Base-by-base conservation (phyloP, 108 stramenopile species). In the Seminavis robusta region DNA sequence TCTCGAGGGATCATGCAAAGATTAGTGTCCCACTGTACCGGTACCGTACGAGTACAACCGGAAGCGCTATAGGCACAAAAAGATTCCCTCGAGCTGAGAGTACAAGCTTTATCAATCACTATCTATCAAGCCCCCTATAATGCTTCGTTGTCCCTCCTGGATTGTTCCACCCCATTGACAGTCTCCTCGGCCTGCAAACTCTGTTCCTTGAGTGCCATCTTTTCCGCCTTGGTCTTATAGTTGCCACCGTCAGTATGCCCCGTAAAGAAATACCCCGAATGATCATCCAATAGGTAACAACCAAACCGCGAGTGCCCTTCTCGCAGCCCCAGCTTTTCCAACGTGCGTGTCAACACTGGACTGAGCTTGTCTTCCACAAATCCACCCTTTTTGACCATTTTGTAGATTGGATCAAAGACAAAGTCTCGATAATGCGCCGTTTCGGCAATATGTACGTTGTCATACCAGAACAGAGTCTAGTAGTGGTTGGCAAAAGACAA, bases 381-480 rank as follows among this genome's bases (percentile, higher is more conserved):
- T 13, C 92, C 92, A 15, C 92, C 92, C 24, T 69, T 47, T 0
- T 74, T 80, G 9, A 94, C 92, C 80, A 90, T 86, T 57, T 74
- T 83, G 56, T 71, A 81, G 8, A 52, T 33, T 3, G 82, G 83
- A 56, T 92, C 57, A 42, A 86, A 94, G 5, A 94, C 65, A 41
- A 84, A 94, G 59, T 94, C 86, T 4, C 84, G 76, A 54, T 94
- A 94, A 58, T 90, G 88, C 3, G 58, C 39, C 4, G 86, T 90
- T 45, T 80, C 67, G 32, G 69, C 71, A 43, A 94, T 73, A 54
- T 94, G 92, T 10, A 83, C 79, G 55, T 88, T 88, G 61, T 94
- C 92, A 49, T 94, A 94, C 92, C 92, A 94, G 62, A 88, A 90
- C 3, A 94, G 50, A 1, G 86, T 86, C n/a, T n/a, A n/a, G n/a